Conservation (phyloP, 176 grass and related monocot genomes). For the Ananas comosus region DNA sequence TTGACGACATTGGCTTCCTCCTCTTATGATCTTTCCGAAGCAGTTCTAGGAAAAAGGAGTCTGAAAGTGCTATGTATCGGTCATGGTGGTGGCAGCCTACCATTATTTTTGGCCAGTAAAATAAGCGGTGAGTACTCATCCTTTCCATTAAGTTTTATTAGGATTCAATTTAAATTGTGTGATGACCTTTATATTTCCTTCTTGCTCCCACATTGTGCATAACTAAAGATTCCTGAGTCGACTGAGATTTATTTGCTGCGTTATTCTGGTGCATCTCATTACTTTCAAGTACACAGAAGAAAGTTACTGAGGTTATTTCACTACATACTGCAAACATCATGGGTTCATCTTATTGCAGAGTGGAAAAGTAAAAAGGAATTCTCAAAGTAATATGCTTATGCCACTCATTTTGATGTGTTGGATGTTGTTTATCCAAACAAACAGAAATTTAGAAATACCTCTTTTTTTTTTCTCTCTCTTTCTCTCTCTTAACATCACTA, state of each 20-base stretch:
- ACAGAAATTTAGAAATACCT: too few species aligned
- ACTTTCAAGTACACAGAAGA: background rate
- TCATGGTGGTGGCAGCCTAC: slow-evolving; percentile 79
- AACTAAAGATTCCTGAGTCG: background rate
- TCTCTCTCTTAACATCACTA: too few species aligned
- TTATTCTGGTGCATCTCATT: background rate
- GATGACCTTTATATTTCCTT: background rate
- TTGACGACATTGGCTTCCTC: slow-evolving; percentile 48
- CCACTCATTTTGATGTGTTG: too few species aligned
- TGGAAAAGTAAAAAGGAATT: too few species aligned
- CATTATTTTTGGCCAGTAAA: slow-evolving; percentile 80
- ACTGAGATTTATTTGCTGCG: background rate
- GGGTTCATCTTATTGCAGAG: background rate
- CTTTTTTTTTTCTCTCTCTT: too few species aligned
- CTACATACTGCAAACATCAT: background rate
- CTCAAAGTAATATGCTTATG: too few species aligned
- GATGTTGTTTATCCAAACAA: too few species aligned
- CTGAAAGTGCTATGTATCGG: slow-evolving; percentile 78
- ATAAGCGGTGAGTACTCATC: slow-evolving; percentile 40
- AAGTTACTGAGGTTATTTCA: background rate
- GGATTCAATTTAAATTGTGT: background rate
- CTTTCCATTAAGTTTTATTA: background rate
- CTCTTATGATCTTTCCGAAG: slow-evolving; percentile 55
- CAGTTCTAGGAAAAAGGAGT: slow-evolving; percentile 43
- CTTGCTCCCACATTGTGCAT: background rate